A percentile compares a stretch with the other conserved stretches of the same genome.
Conservation (phyloP, 2,329 filamentous ascomycete species). For the Ceratocystis papillata region DNA sequence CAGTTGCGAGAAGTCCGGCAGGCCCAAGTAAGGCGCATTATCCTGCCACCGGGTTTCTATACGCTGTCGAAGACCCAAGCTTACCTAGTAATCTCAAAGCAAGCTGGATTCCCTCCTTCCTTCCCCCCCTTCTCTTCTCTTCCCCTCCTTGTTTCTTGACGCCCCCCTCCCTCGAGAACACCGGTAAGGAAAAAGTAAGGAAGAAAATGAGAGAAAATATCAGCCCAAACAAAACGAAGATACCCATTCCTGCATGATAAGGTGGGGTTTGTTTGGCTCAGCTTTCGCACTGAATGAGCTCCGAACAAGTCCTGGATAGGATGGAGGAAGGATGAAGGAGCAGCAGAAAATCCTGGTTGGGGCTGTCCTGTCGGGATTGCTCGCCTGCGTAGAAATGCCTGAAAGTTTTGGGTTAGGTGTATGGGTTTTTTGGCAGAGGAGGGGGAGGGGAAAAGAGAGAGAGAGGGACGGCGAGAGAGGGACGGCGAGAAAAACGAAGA, state of each 20-base stretch:
- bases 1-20: background rate
- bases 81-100: background rate
- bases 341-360: constrained; percentile 3
- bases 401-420: background rate
- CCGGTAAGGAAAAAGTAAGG: background rate
- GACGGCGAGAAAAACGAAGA: background rate
- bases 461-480: too few relatives aligned
- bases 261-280: constrained; percentile 12
- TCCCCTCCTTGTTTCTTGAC: too few relatives aligned
- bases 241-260: constrained; percentile 5
- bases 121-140: background rate
- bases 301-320: background rate
- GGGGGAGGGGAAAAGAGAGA: background rate
- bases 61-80: background rate
- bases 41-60: constrained; percentile 1
- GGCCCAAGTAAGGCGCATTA: background rate
- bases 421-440: background rate
- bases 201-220: background rate
- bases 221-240: constrained; percentile 1
- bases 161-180: background rate
- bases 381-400: constrained; percentile 7
- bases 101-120: background rate
- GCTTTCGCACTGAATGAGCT: background rate
- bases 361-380: background rate
- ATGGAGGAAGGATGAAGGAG: background rate